Evolutionary conservation across 306 rosid species (phyloP).

Genomic region (Sicyos baderoa): DNA sequence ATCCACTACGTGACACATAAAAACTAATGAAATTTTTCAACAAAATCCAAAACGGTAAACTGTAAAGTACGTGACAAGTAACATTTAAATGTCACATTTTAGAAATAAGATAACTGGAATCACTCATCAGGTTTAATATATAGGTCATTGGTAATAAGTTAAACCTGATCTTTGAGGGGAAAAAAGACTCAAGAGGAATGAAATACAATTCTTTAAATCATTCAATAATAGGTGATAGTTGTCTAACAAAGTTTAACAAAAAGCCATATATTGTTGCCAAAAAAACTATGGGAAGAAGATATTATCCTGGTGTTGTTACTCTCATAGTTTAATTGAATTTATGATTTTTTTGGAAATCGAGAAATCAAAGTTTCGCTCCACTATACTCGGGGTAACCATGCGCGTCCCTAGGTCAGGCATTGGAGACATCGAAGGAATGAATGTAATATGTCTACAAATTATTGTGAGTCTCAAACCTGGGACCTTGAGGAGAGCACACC

Average conservation of each 20-base stretch:
- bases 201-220: background rate
- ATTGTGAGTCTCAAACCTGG: no score
- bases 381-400: no score
- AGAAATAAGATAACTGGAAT: background rate
- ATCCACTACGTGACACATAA: background rate
- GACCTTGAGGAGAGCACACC: no score
- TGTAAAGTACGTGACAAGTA: background rate
- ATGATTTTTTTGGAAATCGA: no score
- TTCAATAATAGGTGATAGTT: background rate
- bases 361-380: no score
- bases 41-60: background rate
- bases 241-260: background rate
- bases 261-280: background rate
- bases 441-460: no score
- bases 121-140: background rate
- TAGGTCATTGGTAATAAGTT: background rate
- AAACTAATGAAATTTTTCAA: background rate
- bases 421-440: no score
- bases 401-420: no score
- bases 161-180: background rate
- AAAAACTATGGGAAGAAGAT: background rate
- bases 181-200: background rate
- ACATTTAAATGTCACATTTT: background rate
- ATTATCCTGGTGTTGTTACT: background rate
- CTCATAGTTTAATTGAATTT: no score